Conservation (phyloP, 345 rosid species). For the Firmiana major region DNA sequence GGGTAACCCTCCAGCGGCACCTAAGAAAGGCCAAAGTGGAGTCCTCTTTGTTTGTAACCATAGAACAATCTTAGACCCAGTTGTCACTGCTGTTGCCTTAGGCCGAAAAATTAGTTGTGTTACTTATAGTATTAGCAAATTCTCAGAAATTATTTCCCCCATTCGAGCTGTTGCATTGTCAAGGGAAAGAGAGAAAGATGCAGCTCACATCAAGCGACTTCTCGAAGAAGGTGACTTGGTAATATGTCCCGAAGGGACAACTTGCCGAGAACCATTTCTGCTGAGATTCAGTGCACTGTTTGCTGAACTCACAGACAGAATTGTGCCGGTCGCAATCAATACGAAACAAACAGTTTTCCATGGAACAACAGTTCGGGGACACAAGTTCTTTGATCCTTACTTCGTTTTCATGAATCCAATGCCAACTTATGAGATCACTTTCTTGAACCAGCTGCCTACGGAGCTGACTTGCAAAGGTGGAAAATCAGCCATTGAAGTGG, state of each 20-base stretch:
- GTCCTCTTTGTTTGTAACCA: conserved; percentile 91
- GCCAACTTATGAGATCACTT: conserved; percentile 88
- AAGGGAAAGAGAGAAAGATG: conserved; percentile 77
- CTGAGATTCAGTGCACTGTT: conserved; percentile 87
- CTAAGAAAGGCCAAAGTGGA: conserved; percentile 66
- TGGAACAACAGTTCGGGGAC: conserved; percentile 81
- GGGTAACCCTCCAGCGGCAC: conserved; percentile 76
- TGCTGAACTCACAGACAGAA: conserved; percentile 82
- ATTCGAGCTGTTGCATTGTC: conserved; percentile 88
- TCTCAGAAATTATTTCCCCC: conserved; percentile 80
- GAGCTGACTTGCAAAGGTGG: conserved; percentile 81
- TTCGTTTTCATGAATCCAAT: conserved; percentile 90
- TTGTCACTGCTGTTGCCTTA: conserved; percentile 74
- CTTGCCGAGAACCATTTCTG: conserved; percentile 88
- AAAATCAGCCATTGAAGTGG: conserved; percentile 83
- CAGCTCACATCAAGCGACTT: conserved; percentile 62
- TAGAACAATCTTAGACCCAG: conserved; percentile 76
- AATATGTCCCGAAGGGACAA: conserved; percentile 95
- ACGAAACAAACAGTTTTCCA: conserved; percentile 70
- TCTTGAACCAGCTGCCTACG: conserved; percentile 71
- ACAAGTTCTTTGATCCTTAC: conserved; percentile 80
- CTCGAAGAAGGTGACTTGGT: conserved; percentile 89
- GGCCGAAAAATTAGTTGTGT: conserved; percentile 92
- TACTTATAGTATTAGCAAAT: conserved; percentile 90
- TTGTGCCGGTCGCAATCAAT: conserved; percentile 87